Base-by-base conservation (phyloP, 2,329 filamentous ascomycete genomes). In the Colletotrichum noveboracense region DNA sequence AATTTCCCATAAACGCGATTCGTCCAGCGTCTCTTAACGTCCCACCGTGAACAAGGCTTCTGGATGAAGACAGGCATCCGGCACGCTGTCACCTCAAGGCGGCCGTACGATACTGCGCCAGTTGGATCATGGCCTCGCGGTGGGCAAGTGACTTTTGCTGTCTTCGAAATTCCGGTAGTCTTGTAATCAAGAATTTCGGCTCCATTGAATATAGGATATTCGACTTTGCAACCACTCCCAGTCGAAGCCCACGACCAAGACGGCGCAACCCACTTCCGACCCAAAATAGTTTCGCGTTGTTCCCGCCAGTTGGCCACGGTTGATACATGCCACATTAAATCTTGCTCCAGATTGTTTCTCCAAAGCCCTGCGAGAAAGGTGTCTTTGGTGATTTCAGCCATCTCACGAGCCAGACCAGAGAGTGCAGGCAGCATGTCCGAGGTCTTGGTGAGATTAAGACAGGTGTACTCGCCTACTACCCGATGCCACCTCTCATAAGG, bases 161-260 rank as follows among this genome's bases (percentile, higher is more conserved):
- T 30, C 6, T 26, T 10, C 4, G 13, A 14, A 2, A 73, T n/a
- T 6, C 64, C 18, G 3, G 64, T 7, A 1, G 24, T 52, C 36
- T 62, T 55, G 26, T 62, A 18, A 1, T 62, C 30, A 5, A 73
- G 24, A 4, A 68, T 4, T 30, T 68, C 21, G 9, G 70, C 56
- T 7, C 34, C 28, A 4, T 61, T 18, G 12, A 62, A 62, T 2
- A 21, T 26, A 3, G 38, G 70, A 16, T 36, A 68, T 26, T 28
- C 55, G 14, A 73, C 70, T 16, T 73, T 56, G 36, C 64, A 73
- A 6, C 64, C 70, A 21, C 64, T 69, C 16, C 64, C 64, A 3
- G 55, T 62, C 52, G 70, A 68, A 13, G 70, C 70, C 64, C 64
- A 73, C 30, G 65, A 73, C 70, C 70, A 73, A 21, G 70, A 62